phyloP scores from a whole-genome alignment of 163 green algal genomes.

The Chlorella variabilis region DNA sequence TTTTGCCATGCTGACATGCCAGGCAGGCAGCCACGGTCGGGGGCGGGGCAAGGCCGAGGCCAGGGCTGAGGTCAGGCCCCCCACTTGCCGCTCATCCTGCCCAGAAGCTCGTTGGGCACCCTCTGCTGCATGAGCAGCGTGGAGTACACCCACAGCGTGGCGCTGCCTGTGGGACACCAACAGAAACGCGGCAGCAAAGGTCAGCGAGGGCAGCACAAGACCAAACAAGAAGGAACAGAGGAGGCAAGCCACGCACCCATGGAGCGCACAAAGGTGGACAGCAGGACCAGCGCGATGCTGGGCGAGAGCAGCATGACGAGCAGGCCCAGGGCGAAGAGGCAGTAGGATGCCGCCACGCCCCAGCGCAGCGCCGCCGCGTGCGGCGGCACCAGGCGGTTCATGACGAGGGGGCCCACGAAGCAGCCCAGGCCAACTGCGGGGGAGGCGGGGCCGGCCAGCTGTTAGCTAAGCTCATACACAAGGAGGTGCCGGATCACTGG shows the following conservation, averaged over 20 bases:
- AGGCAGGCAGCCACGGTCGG: too few relatives aligned
- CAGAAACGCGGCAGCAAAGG: too few relatives aligned
- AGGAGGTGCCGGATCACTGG: too few relatives aligned
- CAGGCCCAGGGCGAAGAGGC: constrained; percentile 41
- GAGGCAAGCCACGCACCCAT: constrained; percentile 29
- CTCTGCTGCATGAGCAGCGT: constrained; percentile 64
- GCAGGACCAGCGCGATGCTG: constrained; percentile 43
- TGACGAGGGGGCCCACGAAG: constrained; percentile 57
- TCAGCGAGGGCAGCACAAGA: background rate
- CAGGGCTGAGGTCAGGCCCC: too few relatives aligned
- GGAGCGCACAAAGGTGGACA: constrained; percentile 46
- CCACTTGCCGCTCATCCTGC: constrained; percentile 25
- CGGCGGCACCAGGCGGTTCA: constrained; percentile 45
- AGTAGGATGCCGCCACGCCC: constrained; percentile 38
- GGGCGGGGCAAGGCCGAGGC: too few relatives aligned
- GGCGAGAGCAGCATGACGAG: constrained; percentile 44
- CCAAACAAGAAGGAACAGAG: background rate
- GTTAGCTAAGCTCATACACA: too few relatives aligned
- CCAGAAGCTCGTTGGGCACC: constrained; percentile 47
- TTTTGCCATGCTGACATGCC: too few relatives aligned
- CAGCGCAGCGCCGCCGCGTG: constrained; percentile 31
- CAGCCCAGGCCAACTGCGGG: constrained; percentile 51
- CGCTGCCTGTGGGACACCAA: constrained; percentile 22
- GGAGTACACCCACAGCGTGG: constrained; percentile 55
- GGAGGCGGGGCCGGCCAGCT: too few relatives aligned